These are phyloP conservation scores for Trypanosoma conorhini DNA, from an alignment of 208 protist species.

Conservation along the genomic window DNA sequence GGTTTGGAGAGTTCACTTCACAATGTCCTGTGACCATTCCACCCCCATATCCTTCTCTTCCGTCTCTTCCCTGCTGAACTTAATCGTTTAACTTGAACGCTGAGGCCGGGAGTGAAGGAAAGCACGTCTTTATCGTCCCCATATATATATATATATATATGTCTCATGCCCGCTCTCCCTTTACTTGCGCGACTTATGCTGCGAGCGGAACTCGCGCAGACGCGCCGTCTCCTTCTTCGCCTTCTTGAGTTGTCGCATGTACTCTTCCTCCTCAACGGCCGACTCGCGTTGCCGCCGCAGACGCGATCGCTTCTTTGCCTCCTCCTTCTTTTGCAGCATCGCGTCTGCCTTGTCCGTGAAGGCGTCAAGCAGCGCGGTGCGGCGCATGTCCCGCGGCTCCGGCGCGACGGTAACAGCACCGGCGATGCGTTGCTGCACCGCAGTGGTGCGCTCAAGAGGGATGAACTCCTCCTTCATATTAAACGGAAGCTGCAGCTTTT, in stretches of 20 bases:
- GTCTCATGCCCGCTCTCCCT: not conserved
- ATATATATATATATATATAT: slow-evolving; percentile 1
- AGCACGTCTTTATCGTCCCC: not conserved
- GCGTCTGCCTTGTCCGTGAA: slow-evolving; percentile 72
- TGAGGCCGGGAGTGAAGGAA: not conserved
- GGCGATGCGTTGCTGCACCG: slow-evolving; percentile 71
- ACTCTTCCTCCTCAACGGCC: slow-evolving; percentile 71
- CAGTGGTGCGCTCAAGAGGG: slow-evolving; percentile 54
- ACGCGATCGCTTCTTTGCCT: slow-evolving; percentile 74
- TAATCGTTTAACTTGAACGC: not conserved
- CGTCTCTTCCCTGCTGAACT: not conserved
- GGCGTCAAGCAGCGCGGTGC: slow-evolving; percentile 73
- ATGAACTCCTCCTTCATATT: slow-evolving; percentile 93
- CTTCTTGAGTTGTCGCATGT: slow-evolving; percentile 84
- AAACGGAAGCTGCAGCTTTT: slow-evolving; percentile 80
- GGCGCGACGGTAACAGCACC: slow-evolving; percentile 72
- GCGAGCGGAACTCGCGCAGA: slow-evolving; percentile 83
- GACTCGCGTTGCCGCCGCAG: slow-evolving; percentile 50
- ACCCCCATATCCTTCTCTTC: not conserved
- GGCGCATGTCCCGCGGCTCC: slow-evolving; percentile 80
- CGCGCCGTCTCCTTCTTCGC: slow-evolving; percentile 93
- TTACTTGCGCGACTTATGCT: slow-evolving; percentile 83
- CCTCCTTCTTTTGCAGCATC: slow-evolving; percentile 75
- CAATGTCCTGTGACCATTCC: not conserved
- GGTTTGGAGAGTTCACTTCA: not conserved